phyloP scores from a whole-genome alignment of 768 basidiomycete genomes.

The Mycena belliarum region DNA sequence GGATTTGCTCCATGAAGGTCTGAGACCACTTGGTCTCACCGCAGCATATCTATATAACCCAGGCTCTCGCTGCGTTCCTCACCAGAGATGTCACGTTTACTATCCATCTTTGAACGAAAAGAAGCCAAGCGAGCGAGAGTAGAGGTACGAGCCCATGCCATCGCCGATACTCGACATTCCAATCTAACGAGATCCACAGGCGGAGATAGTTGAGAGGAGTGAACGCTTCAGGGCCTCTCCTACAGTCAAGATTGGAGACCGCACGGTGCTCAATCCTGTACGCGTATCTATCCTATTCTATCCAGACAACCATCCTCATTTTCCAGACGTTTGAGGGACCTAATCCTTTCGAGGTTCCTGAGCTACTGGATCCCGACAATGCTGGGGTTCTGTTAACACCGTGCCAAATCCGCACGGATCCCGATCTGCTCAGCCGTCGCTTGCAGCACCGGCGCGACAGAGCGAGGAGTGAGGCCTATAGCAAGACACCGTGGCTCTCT shows the following conservation, averaged over 20 bases:
- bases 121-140: constrained; percentile 13
- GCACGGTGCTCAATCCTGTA: constrained; percentile 18
- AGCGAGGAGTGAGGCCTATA: constrained; percentile 17
- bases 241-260: constrained; percentile 11
- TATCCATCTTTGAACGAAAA: constrained; percentile 18
- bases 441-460: constrained; percentile 1
- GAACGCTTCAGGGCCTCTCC: constrained; percentile 19
- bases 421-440: neutral
- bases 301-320: neutral
- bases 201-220: constrained; percentile 12
- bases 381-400: constrained; percentile 6
- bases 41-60: constrained; percentile 4
- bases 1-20: neutral
- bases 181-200: constrained; percentile 1
- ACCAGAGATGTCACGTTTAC: constrained; percentile 8
- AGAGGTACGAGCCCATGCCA: constrained; percentile 10
- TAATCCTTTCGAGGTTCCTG: constrained; percentile 16
- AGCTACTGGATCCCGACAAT: constrained; percentile 14
- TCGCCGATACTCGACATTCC: neutral
- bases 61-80: neutral
- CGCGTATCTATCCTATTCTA: neutral
- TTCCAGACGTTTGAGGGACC: constrained; percentile 14
- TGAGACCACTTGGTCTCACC: neutral
- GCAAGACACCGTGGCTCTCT: constrained; percentile 1
- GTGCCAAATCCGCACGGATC: neutral